Percentiles rank a stretch among this genome's conserved stretches.
These are phyloP conservation scores for Caulochytrium protostelioides DNA, from an alignment of 371 early-diverging fungal genomes.

Conservation along the genomic window DNA sequence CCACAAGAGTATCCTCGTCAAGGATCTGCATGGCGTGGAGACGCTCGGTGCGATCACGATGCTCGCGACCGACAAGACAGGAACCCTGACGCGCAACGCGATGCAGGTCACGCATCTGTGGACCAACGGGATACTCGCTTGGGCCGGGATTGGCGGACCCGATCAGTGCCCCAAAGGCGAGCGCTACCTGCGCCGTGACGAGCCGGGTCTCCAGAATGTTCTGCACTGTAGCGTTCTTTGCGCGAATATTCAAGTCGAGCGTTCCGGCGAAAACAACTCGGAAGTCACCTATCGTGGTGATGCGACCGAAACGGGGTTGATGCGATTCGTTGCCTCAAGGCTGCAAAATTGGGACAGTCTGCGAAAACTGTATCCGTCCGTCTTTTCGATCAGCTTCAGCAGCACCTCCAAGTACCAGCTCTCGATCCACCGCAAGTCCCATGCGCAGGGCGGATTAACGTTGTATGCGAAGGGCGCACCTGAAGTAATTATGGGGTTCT, in stretches of 20 bases:
- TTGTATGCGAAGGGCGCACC: slow-evolving; percentile 34
- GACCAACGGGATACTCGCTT: too few species aligned
- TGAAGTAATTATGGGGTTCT: slow-evolving; percentile 16
- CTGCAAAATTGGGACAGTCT: slow-evolving; percentile 21
- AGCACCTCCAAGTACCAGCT: slow-evolving; percentile 22
- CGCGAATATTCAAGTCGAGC: too few species aligned
- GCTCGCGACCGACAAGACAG: slow-evolving; percentile 33
- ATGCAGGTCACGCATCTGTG: slow-evolving; percentile 22
- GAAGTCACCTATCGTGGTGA: slow-evolving; percentile 16
- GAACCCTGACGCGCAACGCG: slow-evolving; percentile 24
- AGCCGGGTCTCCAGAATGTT: too few species aligned
- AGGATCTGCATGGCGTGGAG: slow-evolving; percentile 31
- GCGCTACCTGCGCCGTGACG: too few species aligned
- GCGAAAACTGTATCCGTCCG: slow-evolving; percentile 17
- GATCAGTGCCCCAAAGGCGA: too few species aligned
- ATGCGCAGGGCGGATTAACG: slow-evolving; percentile 19
- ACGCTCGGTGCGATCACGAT: slow-evolving; percentile 29
- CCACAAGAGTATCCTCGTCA: slow-evolving; percentile 21
- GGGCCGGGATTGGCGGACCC: too few species aligned
- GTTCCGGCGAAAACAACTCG: too few species aligned
- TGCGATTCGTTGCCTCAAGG: slow-evolving; percentile 15
- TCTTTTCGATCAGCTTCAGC: slow-evolving; percentile 29
- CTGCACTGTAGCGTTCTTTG: too few species aligned
- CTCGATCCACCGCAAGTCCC: slow-evolving; percentile 24
- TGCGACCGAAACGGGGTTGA: slow-evolving; percentile 29